phyloP scores from a whole-genome alignment of 2,329 filamentous ascomycete species.

The Colletotrichum navitas region DNA sequence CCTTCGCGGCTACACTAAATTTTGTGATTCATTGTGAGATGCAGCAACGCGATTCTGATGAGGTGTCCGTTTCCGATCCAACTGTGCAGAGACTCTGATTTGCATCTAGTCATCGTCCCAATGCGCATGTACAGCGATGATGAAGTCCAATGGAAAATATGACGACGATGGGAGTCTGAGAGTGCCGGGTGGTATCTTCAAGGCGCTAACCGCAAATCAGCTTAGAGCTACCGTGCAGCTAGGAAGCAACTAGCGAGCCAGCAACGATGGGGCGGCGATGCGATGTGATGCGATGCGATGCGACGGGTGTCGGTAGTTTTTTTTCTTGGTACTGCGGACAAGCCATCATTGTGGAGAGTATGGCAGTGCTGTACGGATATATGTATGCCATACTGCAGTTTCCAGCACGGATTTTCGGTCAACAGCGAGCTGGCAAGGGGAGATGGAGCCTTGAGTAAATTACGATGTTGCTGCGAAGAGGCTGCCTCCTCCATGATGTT shows the following conservation, averaged over 20 bases:
- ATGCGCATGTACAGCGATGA: constrained; percentile 22
- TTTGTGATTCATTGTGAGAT: not conserved
- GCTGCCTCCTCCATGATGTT: constrained; percentile 4
- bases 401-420: not conserved
- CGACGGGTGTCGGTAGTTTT: too few relatives aligned
- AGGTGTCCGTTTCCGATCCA: not conserved
- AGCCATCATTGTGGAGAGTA: not conserved
- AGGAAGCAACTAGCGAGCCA: not conserved
- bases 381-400: not conserved
- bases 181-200: not conserved
- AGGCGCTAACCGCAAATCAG: constrained; percentile 28
- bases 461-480: constrained; percentile 29
- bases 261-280: not conserved
- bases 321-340: too few relatives aligned
- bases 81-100: not conserved
- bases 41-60: constrained; percentile 15
- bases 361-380: not conserved
- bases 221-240: constrained; percentile 24
- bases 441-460: constrained; percentile 11
- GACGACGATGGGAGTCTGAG: constrained; percentile 22
- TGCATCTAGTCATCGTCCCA: constrained; percentile 1
- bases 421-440: not conserved
- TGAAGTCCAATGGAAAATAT: constrained; percentile 7
- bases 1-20: not conserved
- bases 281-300: too few relatives aligned